Evolutionary conservation across 768 basidiomycete genomes (phyloP).

Genomic region (Paxillus involutus): DNA sequence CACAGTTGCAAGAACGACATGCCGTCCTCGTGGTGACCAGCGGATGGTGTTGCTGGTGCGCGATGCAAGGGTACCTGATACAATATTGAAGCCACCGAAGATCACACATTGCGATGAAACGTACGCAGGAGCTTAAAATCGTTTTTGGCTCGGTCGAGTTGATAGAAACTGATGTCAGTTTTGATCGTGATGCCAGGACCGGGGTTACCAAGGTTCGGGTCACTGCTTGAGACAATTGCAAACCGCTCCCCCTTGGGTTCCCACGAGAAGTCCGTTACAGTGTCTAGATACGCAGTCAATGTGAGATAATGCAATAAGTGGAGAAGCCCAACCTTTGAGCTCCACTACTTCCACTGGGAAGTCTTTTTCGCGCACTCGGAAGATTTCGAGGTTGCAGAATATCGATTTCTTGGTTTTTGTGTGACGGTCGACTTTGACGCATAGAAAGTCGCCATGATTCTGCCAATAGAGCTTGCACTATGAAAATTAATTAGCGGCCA

Average conservation of each 20-base stretch:
- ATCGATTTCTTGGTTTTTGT: slow-evolving; percentile 98
- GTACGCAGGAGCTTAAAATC: slow-evolving; percentile 90
- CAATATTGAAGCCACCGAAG: slow-evolving; percentile 8
- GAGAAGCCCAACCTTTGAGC: slow-evolving; percentile 69
- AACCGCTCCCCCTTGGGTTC: slow-evolving; percentile 98
- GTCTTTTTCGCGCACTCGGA: slow-evolving; percentile 96
- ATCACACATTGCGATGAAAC: slow-evolving; percentile 21
- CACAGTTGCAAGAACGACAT: slow-evolving; percentile 94
- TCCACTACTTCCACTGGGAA: slow-evolving; percentile 97
- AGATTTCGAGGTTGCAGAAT: slow-evolving; percentile 97
- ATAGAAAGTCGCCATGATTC: slow-evolving; percentile 96
- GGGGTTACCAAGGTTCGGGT: slow-evolving; percentile 89
- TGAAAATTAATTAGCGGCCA: slow-evolving; percentile 3
- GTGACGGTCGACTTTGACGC: slow-evolving; percentile 98
- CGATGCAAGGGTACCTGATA: slow-evolving; percentile 66
- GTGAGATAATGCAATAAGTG: background rate
- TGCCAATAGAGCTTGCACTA: slow-evolving; percentile 99
- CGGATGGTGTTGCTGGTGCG: slow-evolving; percentile 92
- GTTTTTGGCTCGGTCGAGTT: slow-evolving; percentile 87
- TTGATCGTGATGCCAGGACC: slow-evolving; percentile 93
- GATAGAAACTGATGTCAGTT: slow-evolving; percentile 95
- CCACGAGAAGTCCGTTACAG: slow-evolving; percentile 97
- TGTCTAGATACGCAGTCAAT: slow-evolving; percentile 51
- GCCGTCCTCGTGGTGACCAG: slow-evolving; percentile 96
- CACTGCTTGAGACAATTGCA: slow-evolving; percentile 90